Percentiles rank a stretch among this genome's conserved stretches.
Evolutionary conservation across 441 rosid genomes (phyloP).

Genomic region (Daphne laureola): DNA sequence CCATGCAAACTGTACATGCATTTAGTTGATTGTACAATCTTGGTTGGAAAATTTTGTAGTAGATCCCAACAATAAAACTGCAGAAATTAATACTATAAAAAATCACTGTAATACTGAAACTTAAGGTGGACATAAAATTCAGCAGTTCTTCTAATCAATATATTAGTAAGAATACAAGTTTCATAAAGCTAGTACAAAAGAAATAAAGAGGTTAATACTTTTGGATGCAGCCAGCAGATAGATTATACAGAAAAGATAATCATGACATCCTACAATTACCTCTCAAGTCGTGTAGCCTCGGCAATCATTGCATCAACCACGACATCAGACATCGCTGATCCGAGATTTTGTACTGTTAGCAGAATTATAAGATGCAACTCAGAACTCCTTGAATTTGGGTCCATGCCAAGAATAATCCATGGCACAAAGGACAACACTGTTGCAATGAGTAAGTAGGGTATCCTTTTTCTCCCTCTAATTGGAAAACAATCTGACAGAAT

Average conservation of each 20-base stretch:
- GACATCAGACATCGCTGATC: slow-evolving; percentile 95
- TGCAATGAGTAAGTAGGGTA: slow-evolving; percentile 73
- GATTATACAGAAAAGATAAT: slow-evolving; percentile 3
- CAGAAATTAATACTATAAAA: too few species aligned
- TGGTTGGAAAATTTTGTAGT: not conserved
- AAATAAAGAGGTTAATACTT: not conserved
- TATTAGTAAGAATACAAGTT: too few species aligned
- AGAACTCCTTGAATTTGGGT: slow-evolving; percentile 48
- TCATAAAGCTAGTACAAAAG: too few species aligned
- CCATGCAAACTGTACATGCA: too few species aligned
- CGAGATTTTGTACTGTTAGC: slow-evolving; percentile 81
- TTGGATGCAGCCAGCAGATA: not conserved
- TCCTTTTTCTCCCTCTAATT: slow-evolving; percentile 73
- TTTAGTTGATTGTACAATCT: too few species aligned
- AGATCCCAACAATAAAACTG: not conserved
- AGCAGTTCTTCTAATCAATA: too few species aligned
- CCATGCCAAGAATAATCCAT: slow-evolving; percentile 73
- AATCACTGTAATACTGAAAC: too few species aligned
- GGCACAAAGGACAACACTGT: slow-evolving; percentile 74
- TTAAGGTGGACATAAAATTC: too few species aligned
- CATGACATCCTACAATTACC: slow-evolving; percentile 28
- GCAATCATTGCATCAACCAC: slow-evolving; percentile 97
- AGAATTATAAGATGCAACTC: slow-evolving; percentile 47
- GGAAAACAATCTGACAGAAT: slow-evolving; percentile 91
- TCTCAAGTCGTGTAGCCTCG: slow-evolving; percentile 77